A percentile compares a stretch with the other conserved stretches of the same genome.
Conservation (phyloP, 2,329 filamentous ascomycete genomes). For the Aspergillus nomiae region DNA sequence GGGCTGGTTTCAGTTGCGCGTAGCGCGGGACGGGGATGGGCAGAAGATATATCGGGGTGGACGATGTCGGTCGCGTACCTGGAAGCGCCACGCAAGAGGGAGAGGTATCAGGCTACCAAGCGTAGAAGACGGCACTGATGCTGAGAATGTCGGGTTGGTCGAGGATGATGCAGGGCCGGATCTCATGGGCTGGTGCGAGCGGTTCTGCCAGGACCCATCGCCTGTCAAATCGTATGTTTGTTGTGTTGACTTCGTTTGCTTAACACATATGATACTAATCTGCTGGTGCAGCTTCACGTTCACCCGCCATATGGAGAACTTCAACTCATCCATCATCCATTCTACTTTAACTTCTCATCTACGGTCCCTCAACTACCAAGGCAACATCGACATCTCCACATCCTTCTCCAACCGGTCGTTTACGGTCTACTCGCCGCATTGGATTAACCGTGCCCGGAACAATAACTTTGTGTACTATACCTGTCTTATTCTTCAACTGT, state of each 20-base stretch:
- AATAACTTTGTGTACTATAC: slow-evolving; percentile 37
- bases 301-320: slow-evolving; percentile 33
- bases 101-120: not conserved
- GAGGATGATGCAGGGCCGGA: slow-evolving; percentile 10
- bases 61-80: slow-evolving; percentile 9
- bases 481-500: slow-evolving; percentile 41
- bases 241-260: not conserved
- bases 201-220: slow-evolving; percentile 38
- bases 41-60: slow-evolving; percentile 30
- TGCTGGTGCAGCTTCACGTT: slow-evolving; percentile 29
- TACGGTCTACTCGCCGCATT: slow-evolving; percentile 42
- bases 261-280: not conserved
- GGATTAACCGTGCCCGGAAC: slow-evolving; percentile 39
- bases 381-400: slow-evolving; percentile 29
- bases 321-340: slow-evolving; percentile 29
- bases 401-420: slow-evolving; percentile 30
- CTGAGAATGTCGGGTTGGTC: not conserved
- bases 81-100: slow-evolving; percentile 11
- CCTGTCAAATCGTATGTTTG: slow-evolving; percentile 39
- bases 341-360: slow-evolving; percentile 38
- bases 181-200: slow-evolving; percentile 35
- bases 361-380: slow-evolving; percentile 40
- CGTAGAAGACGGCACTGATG: not conserved
- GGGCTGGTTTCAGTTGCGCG: slow-evolving; percentile 18
- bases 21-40: slow-evolving; percentile 27